phyloP scores from a whole-genome alignment of 441 rosid species.

The Erysimum cheiri region DNA sequence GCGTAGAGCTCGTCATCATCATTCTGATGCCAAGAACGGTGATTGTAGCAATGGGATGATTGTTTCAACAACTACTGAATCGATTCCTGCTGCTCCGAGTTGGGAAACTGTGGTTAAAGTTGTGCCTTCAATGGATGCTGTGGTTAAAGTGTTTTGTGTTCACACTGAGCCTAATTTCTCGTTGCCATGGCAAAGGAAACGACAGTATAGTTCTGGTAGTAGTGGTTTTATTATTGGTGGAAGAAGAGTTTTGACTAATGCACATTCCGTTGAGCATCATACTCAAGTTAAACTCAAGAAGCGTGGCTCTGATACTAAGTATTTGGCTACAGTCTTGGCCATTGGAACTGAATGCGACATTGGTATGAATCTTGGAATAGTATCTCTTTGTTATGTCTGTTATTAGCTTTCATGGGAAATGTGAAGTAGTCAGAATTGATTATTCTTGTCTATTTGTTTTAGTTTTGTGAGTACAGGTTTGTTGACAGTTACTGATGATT shows the following conservation, averaged over 20 bases:
- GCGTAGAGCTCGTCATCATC: conserved; percentile 45
- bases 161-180: conserved; percentile 94
- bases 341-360: conserved; percentile 95
- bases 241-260: conserved; percentile 81
- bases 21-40: conserved; percentile 45
- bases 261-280: conserved; percentile 90
- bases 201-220: conserved; percentile 86
- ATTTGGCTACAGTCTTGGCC: conserved; percentile 80
- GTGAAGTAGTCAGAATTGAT: neutral
- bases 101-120: conserved; percentile 57
- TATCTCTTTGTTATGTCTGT: neutral
- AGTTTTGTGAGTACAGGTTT: neutral
- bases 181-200: conserved; percentile 88
- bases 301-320: conserved; percentile 89
- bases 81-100: conserved; percentile 47
- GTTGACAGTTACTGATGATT: neutral
- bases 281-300: conserved; percentile 91
- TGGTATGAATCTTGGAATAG: conserved; percentile 52
- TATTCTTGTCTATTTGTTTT: neutral
- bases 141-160: conserved; percentile 91
- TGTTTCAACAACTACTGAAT: conserved; percentile 35
- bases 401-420: neutral
- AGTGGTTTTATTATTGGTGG: conserved; percentile 84
- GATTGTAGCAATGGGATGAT: conserved; percentile 47
- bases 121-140: conserved; percentile 89